Conservation (phyloP, 2,329 filamentous ascomycete genomes). For the Arthrobotrys conoides region DNA sequence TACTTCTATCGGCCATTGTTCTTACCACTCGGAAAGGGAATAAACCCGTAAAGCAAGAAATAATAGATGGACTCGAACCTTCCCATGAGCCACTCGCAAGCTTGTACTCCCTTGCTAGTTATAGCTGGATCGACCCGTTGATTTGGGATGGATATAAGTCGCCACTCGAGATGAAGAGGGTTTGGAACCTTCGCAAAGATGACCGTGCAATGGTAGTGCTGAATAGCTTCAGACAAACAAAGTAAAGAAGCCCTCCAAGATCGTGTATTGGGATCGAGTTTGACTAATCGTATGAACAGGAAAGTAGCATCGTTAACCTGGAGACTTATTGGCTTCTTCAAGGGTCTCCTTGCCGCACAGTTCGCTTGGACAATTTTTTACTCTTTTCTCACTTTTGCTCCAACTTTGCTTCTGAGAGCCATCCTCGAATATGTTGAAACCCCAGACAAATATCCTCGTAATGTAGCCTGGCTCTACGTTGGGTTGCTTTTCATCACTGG, state of each 20-base stretch:
- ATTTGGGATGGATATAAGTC: constrained; percentile 90
- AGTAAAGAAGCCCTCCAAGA: constrained; percentile 65
- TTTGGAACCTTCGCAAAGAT: constrained; percentile 90
- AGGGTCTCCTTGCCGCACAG: constrained; percentile 80
- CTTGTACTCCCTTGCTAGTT: constrained; percentile 87
- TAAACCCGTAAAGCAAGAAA: constrained; percentile 86
- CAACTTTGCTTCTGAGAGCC: constrained; percentile 88
- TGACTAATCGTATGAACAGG: constrained; percentile 61
- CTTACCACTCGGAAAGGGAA: constrained; percentile 91
- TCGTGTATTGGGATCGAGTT: background rate
- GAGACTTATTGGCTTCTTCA: constrained; percentile 89
- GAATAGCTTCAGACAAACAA: constrained; percentile 84
- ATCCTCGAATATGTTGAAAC: constrained; percentile 96
- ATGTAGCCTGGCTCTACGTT: constrained; percentile 96
- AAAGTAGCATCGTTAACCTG: constrained; percentile 83
- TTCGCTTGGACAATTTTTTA: constrained; percentile 83
- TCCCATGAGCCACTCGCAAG: constrained; percentile 90
- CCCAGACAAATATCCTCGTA: constrained; percentile 80
- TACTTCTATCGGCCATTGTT: constrained; percentile 81
- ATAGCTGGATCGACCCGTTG: constrained; percentile 90
- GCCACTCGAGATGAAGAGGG: constrained; percentile 83
- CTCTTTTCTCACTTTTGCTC: constrained; percentile 88
- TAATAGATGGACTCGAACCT: constrained; percentile 88
- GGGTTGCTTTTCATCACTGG: constrained; percentile 89
- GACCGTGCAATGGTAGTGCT: constrained; percentile 89